Conservation (phyloP, 257 asterid species). For the Forsythia viridissima region DNA sequence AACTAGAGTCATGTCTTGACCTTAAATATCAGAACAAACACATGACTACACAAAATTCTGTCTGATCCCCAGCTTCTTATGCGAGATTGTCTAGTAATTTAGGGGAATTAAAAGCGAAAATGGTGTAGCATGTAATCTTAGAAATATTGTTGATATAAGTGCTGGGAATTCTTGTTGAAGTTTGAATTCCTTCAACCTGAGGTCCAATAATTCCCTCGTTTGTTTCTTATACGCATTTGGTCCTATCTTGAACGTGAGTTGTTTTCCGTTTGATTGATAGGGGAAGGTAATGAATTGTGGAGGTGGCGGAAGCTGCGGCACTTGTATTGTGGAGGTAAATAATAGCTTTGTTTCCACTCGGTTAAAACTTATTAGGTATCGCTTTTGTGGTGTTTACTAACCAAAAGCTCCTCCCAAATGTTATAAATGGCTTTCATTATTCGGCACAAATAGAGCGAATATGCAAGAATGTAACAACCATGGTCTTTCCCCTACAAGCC, state of each 20-base stretch:
- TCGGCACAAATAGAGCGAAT: not conserved
- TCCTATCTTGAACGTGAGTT: not conserved
- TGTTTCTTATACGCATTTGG: not conserved
- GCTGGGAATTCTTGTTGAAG: not conserved
- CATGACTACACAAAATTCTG: not conserved
- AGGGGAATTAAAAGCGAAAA: not conserved
- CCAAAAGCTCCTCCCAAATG: not conserved
- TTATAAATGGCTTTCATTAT: not conserved
- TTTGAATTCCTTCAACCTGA: not conserved
- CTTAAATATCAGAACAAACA: too few relatives aligned
- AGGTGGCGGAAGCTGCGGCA: conserved; percentile 91
- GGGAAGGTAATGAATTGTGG: conserved; percentile 89
- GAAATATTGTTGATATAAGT: not conserved
- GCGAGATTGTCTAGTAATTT: not conserved
- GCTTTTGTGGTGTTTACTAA: not conserved
- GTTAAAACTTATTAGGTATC: not conserved
- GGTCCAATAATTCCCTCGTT: not conserved
- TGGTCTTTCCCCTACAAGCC: too few relatives aligned
- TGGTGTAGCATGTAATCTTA: not conserved
- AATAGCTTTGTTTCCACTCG: not conserved
- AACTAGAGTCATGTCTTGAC: too few relatives aligned
- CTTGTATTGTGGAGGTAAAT: conserved; percentile 86
- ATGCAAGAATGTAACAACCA: not conserved
- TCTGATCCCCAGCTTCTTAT: not conserved
- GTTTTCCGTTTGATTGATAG: conserved; percentile 23